Evolutionary conservation across 805 yeast species (phyloP), one percentile per base, ranked within the genome.

Genomic region (Naumovozyma dairenensis): DNA sequence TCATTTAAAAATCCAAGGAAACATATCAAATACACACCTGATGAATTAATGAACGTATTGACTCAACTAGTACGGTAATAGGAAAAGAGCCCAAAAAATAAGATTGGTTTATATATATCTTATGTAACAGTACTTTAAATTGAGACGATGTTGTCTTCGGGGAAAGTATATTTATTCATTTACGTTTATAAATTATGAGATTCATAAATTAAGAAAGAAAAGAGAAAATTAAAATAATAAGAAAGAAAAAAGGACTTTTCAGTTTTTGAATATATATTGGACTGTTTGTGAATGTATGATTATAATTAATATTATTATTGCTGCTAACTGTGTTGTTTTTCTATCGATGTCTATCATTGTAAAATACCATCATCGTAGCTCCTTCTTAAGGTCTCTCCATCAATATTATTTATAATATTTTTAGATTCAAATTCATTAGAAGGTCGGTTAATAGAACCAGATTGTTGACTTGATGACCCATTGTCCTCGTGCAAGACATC

Each of bases 1-100:
- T 43, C 55, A 3, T 58, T 58, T 36, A 58, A 57, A 33, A 55
- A 58, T 38, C 59, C 59, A 22, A 49, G 59, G 34, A 58, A 58
- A 34, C 61, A 58, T 39, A 53, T 58, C 28, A 57, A 49, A 36
- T 58, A 55, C 32, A 50, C 57, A n/a, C 63, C 59, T 9, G 48
- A 40, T 29, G 60, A 51, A 29, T 35, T 54, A 26, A 53, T 50
- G 5, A 37, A 50, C 13, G 45, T 47, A 4, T 40, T 53, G 20
- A 54, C 46, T 33, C 53, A 52, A 38, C 32, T 52, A 18, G 51
- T 47, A 13, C 46, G 45, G 33, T 51, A 30, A 35, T 21, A n/a
- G 9, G 21, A 17, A 28, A 17, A 17, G 7, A 28, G 6, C 17
- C 14, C 16, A 26, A 26, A 14, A 26, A 10, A 20, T 20, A 20